Conservation (phyloP, 768 basidiomycete genomes). For the Mycena amicta region DNA sequence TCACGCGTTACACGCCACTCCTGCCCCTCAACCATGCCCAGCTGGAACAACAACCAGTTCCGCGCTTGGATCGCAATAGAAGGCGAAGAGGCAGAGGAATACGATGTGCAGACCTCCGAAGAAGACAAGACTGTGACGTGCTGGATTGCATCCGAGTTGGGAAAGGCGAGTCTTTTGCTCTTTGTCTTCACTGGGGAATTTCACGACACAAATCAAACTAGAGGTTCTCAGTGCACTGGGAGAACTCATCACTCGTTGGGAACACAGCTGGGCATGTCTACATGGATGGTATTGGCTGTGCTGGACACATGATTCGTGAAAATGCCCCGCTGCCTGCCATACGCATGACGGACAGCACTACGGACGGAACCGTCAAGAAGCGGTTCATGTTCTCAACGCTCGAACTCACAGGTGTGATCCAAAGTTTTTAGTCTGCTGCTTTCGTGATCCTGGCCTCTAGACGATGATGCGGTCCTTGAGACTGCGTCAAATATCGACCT, state of each 20-base stretch:
- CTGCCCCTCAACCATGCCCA: constrained; percentile 8
- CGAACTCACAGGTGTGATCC: constrained; percentile 18
- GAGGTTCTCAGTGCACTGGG: constrained; percentile 24
- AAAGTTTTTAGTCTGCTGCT: too few relatives aligned
- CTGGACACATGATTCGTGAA: not conserved
- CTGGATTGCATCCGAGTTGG: constrained; percentile 29
- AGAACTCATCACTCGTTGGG: not conserved
- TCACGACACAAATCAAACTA: not conserved
- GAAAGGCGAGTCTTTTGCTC: constrained; percentile 23
- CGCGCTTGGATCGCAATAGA: constrained; percentile 24
- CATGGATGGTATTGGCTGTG: constrained; percentile 15
- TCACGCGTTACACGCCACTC: not conserved
- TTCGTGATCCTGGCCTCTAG: not conserved
- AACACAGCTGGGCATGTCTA: not conserved
- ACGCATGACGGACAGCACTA: constrained; percentile 11
- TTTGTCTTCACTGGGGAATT: not conserved
- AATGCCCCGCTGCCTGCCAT: constrained; percentile 2
- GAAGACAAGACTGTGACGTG: constrained; percentile 22
- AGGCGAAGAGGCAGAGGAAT: constrained; percentile 11
- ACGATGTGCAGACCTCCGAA: constrained; percentile 20
- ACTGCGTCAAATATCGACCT: not conserved
- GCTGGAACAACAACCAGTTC: constrained; percentile 12
- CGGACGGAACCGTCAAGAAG: constrained; percentile 8
- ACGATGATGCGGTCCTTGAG: not conserved
- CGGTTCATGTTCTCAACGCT: constrained; percentile 16